phyloP scores from a whole-genome alignment of 176 grass and related monocot genomes.

The Oryza longistaminata region DNA sequence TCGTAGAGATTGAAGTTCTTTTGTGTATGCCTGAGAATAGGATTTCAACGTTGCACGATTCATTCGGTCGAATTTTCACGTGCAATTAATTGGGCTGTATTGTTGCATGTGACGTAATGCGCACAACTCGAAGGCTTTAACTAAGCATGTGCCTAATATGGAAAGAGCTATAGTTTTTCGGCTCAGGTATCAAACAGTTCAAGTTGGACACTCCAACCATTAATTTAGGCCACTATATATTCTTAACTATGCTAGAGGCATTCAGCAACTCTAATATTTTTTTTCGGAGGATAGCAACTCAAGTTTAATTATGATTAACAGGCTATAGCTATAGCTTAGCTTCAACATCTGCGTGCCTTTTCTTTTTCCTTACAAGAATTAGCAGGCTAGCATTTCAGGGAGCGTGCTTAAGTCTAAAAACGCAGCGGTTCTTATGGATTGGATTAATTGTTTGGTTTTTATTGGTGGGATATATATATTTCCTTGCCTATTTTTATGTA shows the following conservation, averaged over 20 bases:
- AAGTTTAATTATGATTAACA: no score
- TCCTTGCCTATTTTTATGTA: no score
- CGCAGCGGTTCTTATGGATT: no score
- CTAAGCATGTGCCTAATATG: not conserved
- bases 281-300: not conserved
- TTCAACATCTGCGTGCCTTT: not conserved
- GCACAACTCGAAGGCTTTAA: not conserved
- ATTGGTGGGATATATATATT: no score
- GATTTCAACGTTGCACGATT: not conserved
- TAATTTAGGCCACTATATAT: not conserved
- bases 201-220: not conserved
- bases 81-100: not conserved
- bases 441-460: no score
- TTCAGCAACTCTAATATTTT: not conserved
- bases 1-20: not conserved
- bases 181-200: not conserved
- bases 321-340: not conserved
- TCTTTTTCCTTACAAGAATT: no score
- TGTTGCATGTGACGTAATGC: not conserved
- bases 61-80: not conserved
- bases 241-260: not conserved
- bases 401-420: no score
- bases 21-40: not conserved
- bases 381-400: no score
- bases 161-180: not conserved